These are phyloP conservation scores for Colletotrichum sp. DNA, from an alignment of 2,329 filamentous ascomycete species.

Conservation along the genomic window DNA sequence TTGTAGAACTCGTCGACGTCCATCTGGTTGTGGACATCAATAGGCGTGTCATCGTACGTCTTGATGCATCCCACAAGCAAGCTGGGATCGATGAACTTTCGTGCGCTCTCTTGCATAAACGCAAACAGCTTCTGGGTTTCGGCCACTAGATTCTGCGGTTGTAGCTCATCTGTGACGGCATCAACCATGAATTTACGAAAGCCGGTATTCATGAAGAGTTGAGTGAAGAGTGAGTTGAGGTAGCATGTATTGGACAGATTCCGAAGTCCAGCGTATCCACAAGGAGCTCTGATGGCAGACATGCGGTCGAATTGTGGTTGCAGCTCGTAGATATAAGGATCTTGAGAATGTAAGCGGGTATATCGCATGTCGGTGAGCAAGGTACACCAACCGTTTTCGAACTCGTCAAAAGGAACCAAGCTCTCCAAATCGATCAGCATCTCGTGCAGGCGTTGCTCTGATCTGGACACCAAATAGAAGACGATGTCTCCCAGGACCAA, in stretches of 20 bases:
- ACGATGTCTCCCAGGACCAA: conserved; percentile 66
- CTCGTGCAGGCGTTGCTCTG: conserved; percentile 50
- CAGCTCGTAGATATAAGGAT: conserved; percentile 67
- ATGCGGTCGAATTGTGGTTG: conserved; percentile 67
- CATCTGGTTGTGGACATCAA: conserved; percentile 93
- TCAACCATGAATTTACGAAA: conserved; percentile 86
- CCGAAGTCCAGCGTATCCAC: conserved; percentile 86
- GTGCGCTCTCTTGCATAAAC: conserved; percentile 82
- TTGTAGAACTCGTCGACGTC: conserved; percentile 99
- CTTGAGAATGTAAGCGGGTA: conserved; percentile 24
- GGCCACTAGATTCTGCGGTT: conserved; percentile 71
- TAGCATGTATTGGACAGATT: conserved; percentile 98
- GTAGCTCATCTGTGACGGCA: conserved; percentile 59
- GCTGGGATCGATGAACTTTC: conserved; percentile 75
- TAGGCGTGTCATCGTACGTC: conserved; percentile 80
- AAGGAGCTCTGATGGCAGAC: conserved; percentile 73
- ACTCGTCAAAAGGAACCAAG: conserved; percentile 50
- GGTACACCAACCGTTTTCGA: conserved; percentile 3
- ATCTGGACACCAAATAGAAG: conserved; percentile 58
- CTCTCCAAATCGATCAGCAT: conserved; percentile 57
- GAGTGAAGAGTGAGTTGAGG: conserved; percentile 90
- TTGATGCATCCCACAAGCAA: conserved; percentile 77
- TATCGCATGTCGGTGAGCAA: not conserved
- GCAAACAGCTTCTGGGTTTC: conserved; percentile 85
- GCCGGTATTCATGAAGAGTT: conserved; percentile 92